Percentiles rank a stretch among this genome's conserved stretches.
Evolutionary conservation across 78 protist genomes (phyloP).

Genomic region (Speleostelium caveatum): DNA sequence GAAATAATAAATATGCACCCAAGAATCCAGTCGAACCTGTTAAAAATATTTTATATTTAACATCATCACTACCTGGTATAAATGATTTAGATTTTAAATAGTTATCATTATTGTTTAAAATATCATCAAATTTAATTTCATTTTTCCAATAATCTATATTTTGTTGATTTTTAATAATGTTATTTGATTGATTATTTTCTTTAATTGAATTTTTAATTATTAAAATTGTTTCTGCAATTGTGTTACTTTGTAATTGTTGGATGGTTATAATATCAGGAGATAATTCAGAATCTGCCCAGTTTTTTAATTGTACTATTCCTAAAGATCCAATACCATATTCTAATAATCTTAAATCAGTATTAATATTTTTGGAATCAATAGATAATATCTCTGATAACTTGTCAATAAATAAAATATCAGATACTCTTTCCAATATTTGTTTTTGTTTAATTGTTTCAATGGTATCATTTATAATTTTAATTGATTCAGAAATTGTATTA

Average conservation of each 20-base stretch:
- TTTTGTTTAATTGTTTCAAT: conserved; percentile 34
- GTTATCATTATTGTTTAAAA: too few species aligned
- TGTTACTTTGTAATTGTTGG: conserved; percentile 1
- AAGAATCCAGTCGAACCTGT: too few species aligned
- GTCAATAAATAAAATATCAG: not conserved
- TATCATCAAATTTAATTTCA: too few species aligned
- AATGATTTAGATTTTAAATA: too few species aligned
- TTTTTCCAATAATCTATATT: too few species aligned
- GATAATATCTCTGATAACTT: not conserved
- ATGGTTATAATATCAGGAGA: not conserved
- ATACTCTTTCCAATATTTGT: conserved; percentile 34
- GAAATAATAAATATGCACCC: too few species aligned
- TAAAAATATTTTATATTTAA: too few species aligned
- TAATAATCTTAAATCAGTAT: not conserved
- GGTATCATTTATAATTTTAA: conserved; percentile 23
- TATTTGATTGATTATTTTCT: too few species aligned
- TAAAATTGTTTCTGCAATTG: not conserved
- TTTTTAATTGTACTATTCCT: not conserved
- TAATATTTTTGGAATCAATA: not conserved
- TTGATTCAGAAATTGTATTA: conserved; percentile 1
- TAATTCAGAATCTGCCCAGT: not conserved
- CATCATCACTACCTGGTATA: too few species aligned
- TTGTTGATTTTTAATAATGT: too few species aligned
- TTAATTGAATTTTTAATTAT: too few species aligned
- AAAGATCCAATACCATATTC: conserved; percentile 1